These are phyloP conservation scores for Creolimax fragrantissima DNA, from an alignment of 78 protist species.

Conservation along the genomic window DNA sequence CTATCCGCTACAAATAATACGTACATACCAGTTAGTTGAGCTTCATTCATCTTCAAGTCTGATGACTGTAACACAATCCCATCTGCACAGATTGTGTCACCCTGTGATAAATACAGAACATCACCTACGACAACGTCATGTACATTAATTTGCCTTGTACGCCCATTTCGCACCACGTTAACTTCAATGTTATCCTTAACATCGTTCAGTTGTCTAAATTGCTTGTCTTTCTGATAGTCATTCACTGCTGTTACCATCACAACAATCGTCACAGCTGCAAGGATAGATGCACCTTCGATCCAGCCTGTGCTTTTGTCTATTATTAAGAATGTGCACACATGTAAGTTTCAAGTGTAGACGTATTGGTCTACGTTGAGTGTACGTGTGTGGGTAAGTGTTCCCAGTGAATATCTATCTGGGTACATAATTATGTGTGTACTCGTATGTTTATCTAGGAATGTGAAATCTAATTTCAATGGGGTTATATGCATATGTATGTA, in stretches of 20 bases:
- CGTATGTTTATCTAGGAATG: background rate
- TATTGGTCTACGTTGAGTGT: background rate
- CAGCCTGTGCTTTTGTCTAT: slow-evolving; percentile 54
- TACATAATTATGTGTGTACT: background rate
- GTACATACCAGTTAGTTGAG: background rate
- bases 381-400: background rate
- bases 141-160: background rate
- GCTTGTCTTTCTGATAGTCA: slow-evolving; percentile 74
- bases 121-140: slow-evolving; percentile 87
- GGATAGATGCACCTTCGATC: slow-evolving; percentile 88
- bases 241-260: slow-evolving; percentile 73
- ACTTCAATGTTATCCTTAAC: background rate
- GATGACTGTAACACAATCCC: background rate
- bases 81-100: background rate
- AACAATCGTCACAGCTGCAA: slow-evolving; percentile 82
- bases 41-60: background rate
- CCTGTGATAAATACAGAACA: slow-evolving; percentile 40
- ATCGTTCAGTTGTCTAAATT: slow-evolving; percentile 52
- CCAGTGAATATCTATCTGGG: background rate
- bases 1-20: too few species aligned
- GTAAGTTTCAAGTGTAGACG: background rate
- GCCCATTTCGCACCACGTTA: slow-evolving; percentile 32
- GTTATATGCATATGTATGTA: background rate
- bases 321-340: background rate
- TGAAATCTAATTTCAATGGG: background rate